These are phyloP conservation scores for Lipomyces kockii DNA, from an alignment of 805 yeast genomes.

Conservation along the genomic window DNA sequence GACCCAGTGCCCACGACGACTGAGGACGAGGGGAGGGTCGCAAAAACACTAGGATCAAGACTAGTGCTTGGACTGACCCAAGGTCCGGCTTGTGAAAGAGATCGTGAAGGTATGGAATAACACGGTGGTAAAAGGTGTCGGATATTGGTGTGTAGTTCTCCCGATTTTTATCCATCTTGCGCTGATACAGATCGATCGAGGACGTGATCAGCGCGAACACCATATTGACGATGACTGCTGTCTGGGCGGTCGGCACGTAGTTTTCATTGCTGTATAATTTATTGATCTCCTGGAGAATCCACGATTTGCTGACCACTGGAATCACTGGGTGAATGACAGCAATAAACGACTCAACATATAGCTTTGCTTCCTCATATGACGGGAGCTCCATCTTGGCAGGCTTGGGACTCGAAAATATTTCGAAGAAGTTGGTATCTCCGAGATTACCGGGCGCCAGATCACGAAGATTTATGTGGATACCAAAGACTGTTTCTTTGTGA, in stretches of 20 bases:
- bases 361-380: constrained; percentile 31
- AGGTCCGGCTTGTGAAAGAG: constrained; percentile 20
- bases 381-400: constrained; percentile 27
- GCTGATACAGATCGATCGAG: constrained; percentile 27
- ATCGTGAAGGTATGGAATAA: constrained; percentile 23
- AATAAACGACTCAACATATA: constrained; percentile 23
- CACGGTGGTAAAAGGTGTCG: constrained; percentile 23
- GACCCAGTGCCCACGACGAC: constrained; percentile 27
- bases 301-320: constrained; percentile 23
- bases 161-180: constrained; percentile 21
- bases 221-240: constrained; percentile 30
- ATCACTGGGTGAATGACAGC: constrained; percentile 27
- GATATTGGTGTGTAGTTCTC: constrained; percentile 19
- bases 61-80: constrained; percentile 24
- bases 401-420: constrained; percentile 8
- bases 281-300: constrained; percentile 22
- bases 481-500: constrained; percentile 13
- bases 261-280: constrained; percentile 21
- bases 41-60: constrained; percentile 23
- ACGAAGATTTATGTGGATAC: constrained; percentile 23
- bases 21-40: constrained; percentile 33
- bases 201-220: constrained; percentile 29
- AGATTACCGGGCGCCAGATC: constrained; percentile 28
- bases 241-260: constrained; percentile 20
- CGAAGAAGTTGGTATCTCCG: constrained; percentile 25